Base-by-base conservation (phyloP, 345 rosid genomes). In the Bruguiera parviflora region DNA sequence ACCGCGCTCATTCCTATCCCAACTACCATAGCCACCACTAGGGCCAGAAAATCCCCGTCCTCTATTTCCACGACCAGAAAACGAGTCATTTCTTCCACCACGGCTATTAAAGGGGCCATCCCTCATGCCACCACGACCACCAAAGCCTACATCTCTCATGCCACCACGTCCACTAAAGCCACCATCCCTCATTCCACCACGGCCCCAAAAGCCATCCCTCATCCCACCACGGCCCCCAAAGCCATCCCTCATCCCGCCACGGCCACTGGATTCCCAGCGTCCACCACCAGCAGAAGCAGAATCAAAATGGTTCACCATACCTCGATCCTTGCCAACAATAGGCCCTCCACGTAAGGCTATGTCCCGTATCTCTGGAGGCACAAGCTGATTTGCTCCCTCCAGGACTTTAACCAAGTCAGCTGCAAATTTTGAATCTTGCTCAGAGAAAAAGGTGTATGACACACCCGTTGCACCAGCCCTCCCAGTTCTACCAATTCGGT, bases 381-480 rank as follows among this genome's bases (percentile, higher is more conserved):
- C 97, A 35, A 75, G 86, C 85, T 94, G 97, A 76, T 89, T 91
- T 33, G 98, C 91, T 47, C 97, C 96, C 81, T 91, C 97, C 58
- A 94, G 78, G 66, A 91, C 92, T 81, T 89, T 92, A 68, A 94
- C 80, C 77, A 94, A 83, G 68, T 90, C 99, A 58, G 89, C 75
- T 0, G 96, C 96, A 78, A 85, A 80, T 73, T 92, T 95, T 88
- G 93, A 84, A 65, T 92, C 99, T 69, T 88, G 96, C 74, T 95
- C 96, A 5, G 93, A 87, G 84, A 92, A 86, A 84, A 95, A 95
- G 74, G 99, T 95, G 81, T 87, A 88, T 0, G 96, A 78, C 75
- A 95, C 81, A 32, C 99, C 99, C 31, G 96, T 95, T 68, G 97
- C 99, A 77, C 99, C 97, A 21, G 99, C 97, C 78, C 99, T 84